These are phyloP conservation scores for Ophiostoma perfectum DNA, from an alignment of 2,329 filamentous ascomycete species.

Conservation along the genomic window DNA sequence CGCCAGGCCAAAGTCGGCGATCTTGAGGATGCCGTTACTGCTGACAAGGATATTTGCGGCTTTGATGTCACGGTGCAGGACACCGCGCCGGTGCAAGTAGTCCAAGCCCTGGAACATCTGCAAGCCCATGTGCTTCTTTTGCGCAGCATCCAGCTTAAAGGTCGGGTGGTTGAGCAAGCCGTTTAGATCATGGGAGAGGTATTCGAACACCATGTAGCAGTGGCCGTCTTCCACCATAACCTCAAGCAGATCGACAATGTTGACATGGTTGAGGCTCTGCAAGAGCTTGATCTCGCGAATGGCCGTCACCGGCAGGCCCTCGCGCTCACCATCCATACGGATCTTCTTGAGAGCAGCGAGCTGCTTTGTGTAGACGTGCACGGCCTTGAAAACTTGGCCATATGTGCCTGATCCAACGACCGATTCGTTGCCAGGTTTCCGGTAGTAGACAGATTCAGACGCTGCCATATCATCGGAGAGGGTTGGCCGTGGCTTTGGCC, in stretches of 20 bases:
- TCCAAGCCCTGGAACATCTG: conserved; percentile 92
- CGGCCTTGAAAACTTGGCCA: conserved; percentile 90
- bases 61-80: conserved; percentile 96
- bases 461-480: conserved; percentile 65
- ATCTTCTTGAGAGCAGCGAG: conserved; percentile 85
- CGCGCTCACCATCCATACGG: conserved; percentile 86
- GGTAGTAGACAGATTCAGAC: conserved; percentile 87
- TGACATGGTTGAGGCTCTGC: conserved; percentile 76
- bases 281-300: conserved; percentile 87
- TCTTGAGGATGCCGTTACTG: conserved; percentile 79
- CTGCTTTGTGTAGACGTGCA: conserved; percentile 83
- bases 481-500: conserved; percentile 64
- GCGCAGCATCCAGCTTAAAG: conserved; percentile 74
- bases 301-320: conserved; percentile 86
- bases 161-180: conserved; percentile 91
- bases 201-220: conserved; percentile 99
- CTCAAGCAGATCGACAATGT: conserved; percentile 77
- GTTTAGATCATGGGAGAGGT: conserved; percentile 91
- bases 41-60: conserved; percentile 95
- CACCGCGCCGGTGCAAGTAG: conserved; percentile 88
- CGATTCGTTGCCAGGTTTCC: conserved; percentile 95
- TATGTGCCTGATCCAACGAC: conserved; percentile 95
- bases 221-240: conserved; percentile 99
- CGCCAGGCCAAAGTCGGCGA: conserved; percentile 93
- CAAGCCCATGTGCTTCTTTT: conserved; percentile 88